Evolutionary conservation across 305 asterid species (phyloP).

Genomic region (Nicotiana rustica): DNA sequence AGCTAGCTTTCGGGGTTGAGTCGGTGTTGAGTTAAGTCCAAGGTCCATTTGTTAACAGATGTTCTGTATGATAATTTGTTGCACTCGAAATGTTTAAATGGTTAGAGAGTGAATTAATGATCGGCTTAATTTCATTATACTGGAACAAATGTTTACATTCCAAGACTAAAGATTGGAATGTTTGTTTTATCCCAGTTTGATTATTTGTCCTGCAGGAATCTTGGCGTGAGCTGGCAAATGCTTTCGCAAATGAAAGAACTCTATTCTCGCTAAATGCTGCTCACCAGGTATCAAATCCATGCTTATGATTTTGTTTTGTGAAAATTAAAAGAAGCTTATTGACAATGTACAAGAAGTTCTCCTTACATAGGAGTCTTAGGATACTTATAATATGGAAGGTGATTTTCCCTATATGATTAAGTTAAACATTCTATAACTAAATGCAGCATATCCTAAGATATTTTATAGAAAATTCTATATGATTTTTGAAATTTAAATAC

Average conservation of each 20-base stretch:
- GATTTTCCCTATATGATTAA: background rate
- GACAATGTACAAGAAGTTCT: slow-evolving; percentile 9
- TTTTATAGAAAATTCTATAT: background rate
- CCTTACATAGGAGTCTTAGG: slow-evolving; percentile 10
- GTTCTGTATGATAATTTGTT: background rate
- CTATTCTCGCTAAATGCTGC: slow-evolving; percentile 67
- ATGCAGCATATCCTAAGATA: background rate
- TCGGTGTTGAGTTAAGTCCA: no score
- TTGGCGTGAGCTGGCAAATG: slow-evolving; percentile 78
- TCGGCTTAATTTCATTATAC: background rate
- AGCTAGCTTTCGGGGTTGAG: no score
- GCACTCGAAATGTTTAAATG: background rate
- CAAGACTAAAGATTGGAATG: slow-evolving; percentile 6
- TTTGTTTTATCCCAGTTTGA: background rate
- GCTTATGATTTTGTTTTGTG: slow-evolving; percentile 22
- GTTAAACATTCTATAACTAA: background rate
- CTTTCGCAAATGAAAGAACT: slow-evolving; percentile 75
- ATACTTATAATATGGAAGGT: background rate
- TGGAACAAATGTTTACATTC: background rate
- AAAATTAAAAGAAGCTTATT: background rate
- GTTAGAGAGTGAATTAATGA: slow-evolving; percentile 12
- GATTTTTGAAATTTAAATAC: slow-evolving; percentile 3
- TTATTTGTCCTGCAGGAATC: slow-evolving; percentile 67
- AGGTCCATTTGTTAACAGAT: no score
- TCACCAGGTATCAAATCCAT: slow-evolving; percentile 74